These are phyloP conservation scores for Apostasia ramifera DNA, from an alignment of 106 monocot species.

Conservation along the genomic window DNA sequence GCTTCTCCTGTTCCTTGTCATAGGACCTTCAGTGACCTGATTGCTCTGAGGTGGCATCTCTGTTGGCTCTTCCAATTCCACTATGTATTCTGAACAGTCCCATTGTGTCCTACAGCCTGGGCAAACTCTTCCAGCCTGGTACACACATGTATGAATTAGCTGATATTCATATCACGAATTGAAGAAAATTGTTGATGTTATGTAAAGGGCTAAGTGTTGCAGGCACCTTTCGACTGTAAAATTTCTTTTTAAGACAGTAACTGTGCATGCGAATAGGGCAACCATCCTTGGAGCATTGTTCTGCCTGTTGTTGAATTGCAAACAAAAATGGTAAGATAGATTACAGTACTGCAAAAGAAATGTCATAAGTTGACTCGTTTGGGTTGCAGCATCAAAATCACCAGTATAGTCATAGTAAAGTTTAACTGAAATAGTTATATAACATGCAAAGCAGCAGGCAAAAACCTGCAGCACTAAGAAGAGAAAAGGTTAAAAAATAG, in stretches of 20 bases:
- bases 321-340: background rate
- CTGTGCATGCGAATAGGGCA: conserved; percentile 66
- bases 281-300: conserved; percentile 53
- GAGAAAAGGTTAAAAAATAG: no score
- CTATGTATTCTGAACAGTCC: conserved; percentile 24
- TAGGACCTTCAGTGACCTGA: background rate
- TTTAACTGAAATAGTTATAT: no score
- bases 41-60: conserved; percentile 12
- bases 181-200: background rate
- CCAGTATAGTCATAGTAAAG: no score
- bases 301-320: conserved; percentile 41
- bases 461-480: no score
- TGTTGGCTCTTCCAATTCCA: conserved; percentile 22
- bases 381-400: no score
- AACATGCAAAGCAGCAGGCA: no score
- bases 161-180: background rate
- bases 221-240: conserved; percentile 44
- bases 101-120: conserved; percentile 61
- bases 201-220: background rate
- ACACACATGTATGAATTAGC: background rate
- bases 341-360: background rate
- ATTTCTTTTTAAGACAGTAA: conserved; percentile 83
- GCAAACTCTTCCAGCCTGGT: conserved; percentile 59
- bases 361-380: no score
- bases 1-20: conserved; percentile 11